Evolutionary conservation across 257 asterid species (phyloP), one percentile per base, ranked within the genome.

Genomic region (Plantago elongata): DNA sequence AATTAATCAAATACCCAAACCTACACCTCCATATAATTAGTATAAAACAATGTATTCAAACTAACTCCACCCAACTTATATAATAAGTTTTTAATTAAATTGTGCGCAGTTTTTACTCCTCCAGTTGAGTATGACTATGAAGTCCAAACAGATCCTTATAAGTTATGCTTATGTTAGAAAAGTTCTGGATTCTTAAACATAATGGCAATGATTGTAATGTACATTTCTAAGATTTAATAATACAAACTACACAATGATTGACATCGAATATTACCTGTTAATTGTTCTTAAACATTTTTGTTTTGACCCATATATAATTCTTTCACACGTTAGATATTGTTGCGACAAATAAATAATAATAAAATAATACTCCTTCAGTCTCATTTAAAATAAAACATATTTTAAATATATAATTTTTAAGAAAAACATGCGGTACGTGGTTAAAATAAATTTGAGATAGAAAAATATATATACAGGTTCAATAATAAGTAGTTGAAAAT

Each of bases 31-130:
- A 18, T 9, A 54, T 22, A 27, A 34, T 34, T 34, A n/a, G n/a
- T n/a, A 34, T 34, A 22, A 54, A 54, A 54, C 59, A 54, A 27
- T 54, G 5, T 17, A 27, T 12, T 54, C 43, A 29, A 27, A 54
- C 59, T 14, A 54, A 54, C 59, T 54, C 59, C 59, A 54, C 59
- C 59, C 29, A 54, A 54, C 59, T 54, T 54, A 27, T 27, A 17
- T 27, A 54, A 27, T 22, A 1, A 22, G 27, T 27, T 18, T 27
- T 11, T 18, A 18, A n/a, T n/a, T 54, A 18, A 54, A 22, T 22
- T 18, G 34, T 22, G 29, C 12, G 13, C 34, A 54, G 34, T 54
- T 11, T 54, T 54, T 54, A 54, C 43, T 54, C 59, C 59, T 27
- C 59, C 43, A 5, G 59, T 54, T 54, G 59, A 54, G 58, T 22